Conservation (phyloP, 768 basidiomycete genomes). For the Chalciporus pseudorubinellus region DNA sequence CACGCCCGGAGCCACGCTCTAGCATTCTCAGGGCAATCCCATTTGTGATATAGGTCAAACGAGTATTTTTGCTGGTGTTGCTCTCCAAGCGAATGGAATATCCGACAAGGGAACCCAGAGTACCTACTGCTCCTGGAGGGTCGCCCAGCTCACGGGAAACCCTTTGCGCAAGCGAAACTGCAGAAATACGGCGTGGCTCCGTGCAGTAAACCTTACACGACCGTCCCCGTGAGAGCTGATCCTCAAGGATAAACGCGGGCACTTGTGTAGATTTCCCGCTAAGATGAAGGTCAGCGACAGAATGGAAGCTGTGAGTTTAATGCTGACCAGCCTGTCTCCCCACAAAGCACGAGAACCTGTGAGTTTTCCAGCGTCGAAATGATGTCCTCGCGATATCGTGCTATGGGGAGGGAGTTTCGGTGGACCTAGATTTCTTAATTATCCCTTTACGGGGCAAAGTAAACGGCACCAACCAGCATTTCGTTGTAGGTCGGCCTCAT, state of each 20-base stretch:
- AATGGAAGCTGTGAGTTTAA: conserved; percentile 36
- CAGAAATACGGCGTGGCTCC: conserved; percentile 93
- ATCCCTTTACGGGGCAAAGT: neutral
- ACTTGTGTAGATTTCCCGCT: conserved; percentile 98
- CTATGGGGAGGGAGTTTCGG: conserved; percentile 82
- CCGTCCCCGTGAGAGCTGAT: conserved; percentile 75
- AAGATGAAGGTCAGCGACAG: conserved; percentile 8
- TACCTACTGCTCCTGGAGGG: conserved; percentile 71
- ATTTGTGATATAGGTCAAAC: conserved; percentile 83
- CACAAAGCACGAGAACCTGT: conserved; percentile 86
- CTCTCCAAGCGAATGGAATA: conserved; percentile 94
- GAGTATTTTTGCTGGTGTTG: conserved; percentile 75
- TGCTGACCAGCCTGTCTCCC: conserved; percentile 71
- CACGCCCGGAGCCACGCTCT: conserved; percentile 74
- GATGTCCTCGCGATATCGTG: conserved; percentile 73
- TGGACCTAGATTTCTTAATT: conserved; percentile 47
- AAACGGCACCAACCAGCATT: conserved; percentile 69
- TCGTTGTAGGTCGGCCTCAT: conserved; percentile 69
- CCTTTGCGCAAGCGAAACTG: conserved; percentile 90
- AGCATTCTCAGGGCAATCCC: conserved; percentile 97
- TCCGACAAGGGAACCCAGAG: conserved; percentile 76
- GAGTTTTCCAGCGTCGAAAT: conserved; percentile 63
- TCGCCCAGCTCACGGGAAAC: conserved; percentile 95
- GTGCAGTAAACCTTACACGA: conserved; percentile 92
- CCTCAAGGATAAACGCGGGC: conserved; percentile 90